Evolutionary conservation across 116 monocot genomes (phyloP), one percentile per base, ranked within the genome.

Genomic region (Trichopus zeylanicus): DNA sequence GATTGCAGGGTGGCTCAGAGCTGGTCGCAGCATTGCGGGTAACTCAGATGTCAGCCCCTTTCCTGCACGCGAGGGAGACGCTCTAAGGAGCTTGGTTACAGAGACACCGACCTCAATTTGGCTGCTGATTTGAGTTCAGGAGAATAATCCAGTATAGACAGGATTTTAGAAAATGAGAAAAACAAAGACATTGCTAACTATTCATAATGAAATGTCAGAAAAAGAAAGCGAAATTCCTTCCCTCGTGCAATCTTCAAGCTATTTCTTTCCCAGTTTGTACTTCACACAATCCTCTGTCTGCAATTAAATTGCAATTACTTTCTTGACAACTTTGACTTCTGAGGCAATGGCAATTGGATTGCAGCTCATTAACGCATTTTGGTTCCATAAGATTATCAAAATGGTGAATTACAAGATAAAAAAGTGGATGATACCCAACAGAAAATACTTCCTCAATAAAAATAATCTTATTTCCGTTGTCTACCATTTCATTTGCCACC

Each of bases 11-110:
- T 49, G 90, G 95, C 6, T 75, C 95, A 19, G 90, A 86, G 56
- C 74, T 84, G 95, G 86, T 83, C 24, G 90, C 90, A 0, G 46
- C 79, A 1, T 21, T 90, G 39, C 81, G 80, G 78, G 51, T 90
- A 29, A 84, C 90, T 4, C 87, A 95, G 76, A 70, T 90, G 30
- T 95, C 95, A 3, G 90, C 76, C 58, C 95, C 95, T 55, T 77
- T 95, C 33, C 61, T 90, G 20, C 90, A 95, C 66, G 51, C 62
- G 68, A 83, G 95, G 48, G 86, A 95, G 72, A 48, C 87, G 10
- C 76, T 95, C n/a, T n/a, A 95, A 90, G 60, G 95, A 90, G 67
- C 64, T 95, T 10, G 90, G 86, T 11, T 79, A 74, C 67, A 67
- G 55, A 56, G 90, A 82, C 63, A 87, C 90, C 1, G 70, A 81